These are phyloP conservation scores for Mortierella sp. DNA, from an alignment of 371 early-diverging fungal genomes.

Conservation along the genomic window DNA sequence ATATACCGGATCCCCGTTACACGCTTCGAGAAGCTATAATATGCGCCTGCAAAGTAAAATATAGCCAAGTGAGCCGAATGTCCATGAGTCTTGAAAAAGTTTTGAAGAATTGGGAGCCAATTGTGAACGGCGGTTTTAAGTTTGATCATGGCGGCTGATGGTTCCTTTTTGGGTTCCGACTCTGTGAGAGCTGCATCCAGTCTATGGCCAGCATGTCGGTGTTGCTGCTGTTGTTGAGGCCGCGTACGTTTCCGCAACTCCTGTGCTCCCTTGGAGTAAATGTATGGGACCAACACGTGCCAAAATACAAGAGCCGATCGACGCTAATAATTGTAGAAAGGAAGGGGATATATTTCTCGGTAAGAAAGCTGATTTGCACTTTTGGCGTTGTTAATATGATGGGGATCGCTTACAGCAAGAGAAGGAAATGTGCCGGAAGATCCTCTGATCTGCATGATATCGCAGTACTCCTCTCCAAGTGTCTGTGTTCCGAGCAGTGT, in stretches of 20 bases:
- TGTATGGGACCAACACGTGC: conserved; percentile 70
- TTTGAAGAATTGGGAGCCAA: conserved; percentile 47
- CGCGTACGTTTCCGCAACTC: conserved; percentile 63
- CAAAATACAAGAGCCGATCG: conserved; percentile 65
- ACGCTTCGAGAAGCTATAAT: conserved; percentile 84
- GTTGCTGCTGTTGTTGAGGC: conserved; percentile 24
- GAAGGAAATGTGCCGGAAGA: conserved; percentile 64
- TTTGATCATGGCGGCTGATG: conserved; percentile 30
- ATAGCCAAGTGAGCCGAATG: conserved; percentile 79
- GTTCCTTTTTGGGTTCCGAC: conserved; percentile 28
- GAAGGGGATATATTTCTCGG: background rate
- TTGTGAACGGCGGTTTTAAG: conserved; percentile 28
- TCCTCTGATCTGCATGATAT: conserved; percentile 77
- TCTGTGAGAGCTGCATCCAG: conserved; percentile 48
- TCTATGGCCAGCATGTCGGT: conserved; percentile 28
- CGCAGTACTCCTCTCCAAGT: conserved; percentile 95
- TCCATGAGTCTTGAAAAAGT: conserved; percentile 58
- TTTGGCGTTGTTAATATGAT: background rate
- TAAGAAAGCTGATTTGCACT: background rate
- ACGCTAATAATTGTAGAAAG: conserved; percentile 51
- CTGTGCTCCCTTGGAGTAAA: conserved; percentile 63
- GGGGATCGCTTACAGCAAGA: conserved; percentile 56
- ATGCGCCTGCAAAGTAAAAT: conserved; percentile 87
- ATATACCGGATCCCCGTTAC: conserved; percentile 83
- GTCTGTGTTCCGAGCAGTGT: conserved; percentile 86